These are phyloP conservation scores for Metarhizium anisopliae DNA, from an alignment of 2,329 filamentous ascomycete species.

Conservation along the genomic window DNA sequence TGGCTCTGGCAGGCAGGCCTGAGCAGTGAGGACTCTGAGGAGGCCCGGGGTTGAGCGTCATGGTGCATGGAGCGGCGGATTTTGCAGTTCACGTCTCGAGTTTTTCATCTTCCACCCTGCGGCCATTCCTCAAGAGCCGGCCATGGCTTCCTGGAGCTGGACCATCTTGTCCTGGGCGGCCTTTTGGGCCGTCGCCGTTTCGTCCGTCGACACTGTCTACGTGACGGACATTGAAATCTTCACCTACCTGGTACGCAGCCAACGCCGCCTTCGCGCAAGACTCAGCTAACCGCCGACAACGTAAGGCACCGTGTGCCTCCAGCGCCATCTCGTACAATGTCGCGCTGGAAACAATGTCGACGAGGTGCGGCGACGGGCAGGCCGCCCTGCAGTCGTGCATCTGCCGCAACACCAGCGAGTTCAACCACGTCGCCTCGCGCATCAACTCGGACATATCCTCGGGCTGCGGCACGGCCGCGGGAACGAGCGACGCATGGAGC, in stretches of 20 bases:
- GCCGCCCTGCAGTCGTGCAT: slow-evolving; percentile 40
- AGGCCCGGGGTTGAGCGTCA: too few relatives aligned
- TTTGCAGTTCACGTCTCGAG: too few relatives aligned
- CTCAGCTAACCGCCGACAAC: background rate
- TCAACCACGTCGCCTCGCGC: slow-evolving; percentile 25
- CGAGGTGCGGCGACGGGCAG: slow-evolving; percentile 31
- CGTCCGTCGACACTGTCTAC: slow-evolving; percentile 25
- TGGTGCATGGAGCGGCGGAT: too few relatives aligned
- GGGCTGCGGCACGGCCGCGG: slow-evolving; percentile 33
- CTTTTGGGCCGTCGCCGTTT: background rate
- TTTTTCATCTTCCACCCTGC: too few relatives aligned
- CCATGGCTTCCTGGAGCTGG: background rate
- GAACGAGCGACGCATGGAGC: slow-evolving; percentile 39
- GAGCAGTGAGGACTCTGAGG: background rate
- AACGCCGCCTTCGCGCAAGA: too few relatives aligned
- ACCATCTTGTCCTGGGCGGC: background rate
- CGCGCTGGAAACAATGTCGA: slow-evolving; percentile 29
- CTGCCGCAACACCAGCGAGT: slow-evolving; percentile 38
- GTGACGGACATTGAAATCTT: slow-evolving; percentile 36
- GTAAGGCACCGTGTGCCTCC: slow-evolving; percentile 41
- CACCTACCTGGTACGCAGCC: slow-evolving; percentile 26
- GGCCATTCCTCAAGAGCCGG: background rate
- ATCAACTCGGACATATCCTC: slow-evolving; percentile 32
- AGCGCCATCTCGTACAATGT: slow-evolving; percentile 36
- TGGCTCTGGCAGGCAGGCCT: background rate